Evolutionary conservation across 208 protist genomes (phyloP).

Genomic region (Trypanosoma avium): DNA sequence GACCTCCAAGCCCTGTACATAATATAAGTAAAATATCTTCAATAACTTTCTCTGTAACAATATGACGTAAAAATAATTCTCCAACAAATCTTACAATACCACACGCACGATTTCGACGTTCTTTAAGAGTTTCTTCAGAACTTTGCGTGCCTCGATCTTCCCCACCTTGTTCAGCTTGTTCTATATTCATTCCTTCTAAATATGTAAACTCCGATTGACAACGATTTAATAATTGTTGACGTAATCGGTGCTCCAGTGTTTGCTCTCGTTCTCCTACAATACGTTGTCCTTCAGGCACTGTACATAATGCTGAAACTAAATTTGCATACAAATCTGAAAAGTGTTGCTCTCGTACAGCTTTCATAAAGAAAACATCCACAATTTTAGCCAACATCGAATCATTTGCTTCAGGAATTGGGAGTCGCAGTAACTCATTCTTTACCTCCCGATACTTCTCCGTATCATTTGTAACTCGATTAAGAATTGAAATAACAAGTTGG

Average conservation of each 20-base stretch:
- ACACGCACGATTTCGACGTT: slow-evolving; percentile 57
- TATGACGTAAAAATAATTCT: slow-evolving; percentile 68
- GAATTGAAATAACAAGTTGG: slow-evolving; percentile 74
- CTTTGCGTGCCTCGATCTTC: slow-evolving; percentile 24
- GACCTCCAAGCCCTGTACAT: slow-evolving; percentile 38
- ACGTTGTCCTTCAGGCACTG: slow-evolving; percentile 49
- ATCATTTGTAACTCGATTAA: slow-evolving; percentile 86
- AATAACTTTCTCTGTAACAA: slow-evolving; percentile 64
- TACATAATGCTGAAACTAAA: slow-evolving; percentile 67
- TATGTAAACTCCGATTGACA: slow-evolving; percentile 67
- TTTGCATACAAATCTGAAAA: slow-evolving; percentile 78
- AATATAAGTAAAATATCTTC: slow-evolving; percentile 56
- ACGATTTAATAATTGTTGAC: slow-evolving; percentile 56
- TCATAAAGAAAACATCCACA: slow-evolving; percentile 78
- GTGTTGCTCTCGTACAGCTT: slow-evolving; percentile 74
- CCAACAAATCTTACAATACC: slow-evolving; percentile 80
- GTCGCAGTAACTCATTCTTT: slow-evolving; percentile 79
- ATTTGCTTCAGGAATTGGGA: slow-evolving; percentile 82
- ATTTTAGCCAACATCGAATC: slow-evolving; percentile 65
- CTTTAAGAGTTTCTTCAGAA: slow-evolving; percentile 38
- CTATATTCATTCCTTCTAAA: slow-evolving; percentile 25
- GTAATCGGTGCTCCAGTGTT: slow-evolving; percentile 73
- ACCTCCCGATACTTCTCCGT: slow-evolving; percentile 77
- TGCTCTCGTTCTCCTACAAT: slow-evolving; percentile 56
- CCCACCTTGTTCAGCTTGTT: slow-evolving; percentile 24